Evolutionary conservation across 148 eudicot species (phyloP).

Genomic region (Heliosperma pusillum): DNA sequence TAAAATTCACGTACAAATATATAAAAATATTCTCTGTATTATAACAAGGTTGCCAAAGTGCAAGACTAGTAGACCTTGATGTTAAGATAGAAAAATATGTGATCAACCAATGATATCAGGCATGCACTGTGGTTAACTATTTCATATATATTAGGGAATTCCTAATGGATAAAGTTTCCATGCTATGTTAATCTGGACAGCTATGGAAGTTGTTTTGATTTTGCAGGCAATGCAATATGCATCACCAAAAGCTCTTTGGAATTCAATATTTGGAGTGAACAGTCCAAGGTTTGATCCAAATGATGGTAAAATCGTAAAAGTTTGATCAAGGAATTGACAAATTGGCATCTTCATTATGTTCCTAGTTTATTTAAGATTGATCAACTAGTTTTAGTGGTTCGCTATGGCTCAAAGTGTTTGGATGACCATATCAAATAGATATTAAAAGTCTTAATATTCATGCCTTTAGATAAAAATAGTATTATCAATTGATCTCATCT

Average conservation of each 20-base stretch:
- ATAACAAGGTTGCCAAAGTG: too few relatives aligned
- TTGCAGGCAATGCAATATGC: constrained; percentile 98
- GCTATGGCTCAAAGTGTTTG: not conserved
- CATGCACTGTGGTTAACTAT: constrained; percentile 10
- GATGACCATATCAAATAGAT: not conserved
- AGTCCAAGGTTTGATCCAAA: constrained; percentile 49
- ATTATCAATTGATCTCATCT: not conserved
- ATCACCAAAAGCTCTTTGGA: constrained; percentile 97
- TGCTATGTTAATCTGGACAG: constrained; percentile 28
- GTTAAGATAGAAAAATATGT: not conserved
- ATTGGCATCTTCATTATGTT: not conserved
- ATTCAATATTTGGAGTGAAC: constrained; percentile 58
- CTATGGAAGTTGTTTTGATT: constrained; percentile 43
- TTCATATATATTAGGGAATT: not conserved
- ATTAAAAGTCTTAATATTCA: not conserved
- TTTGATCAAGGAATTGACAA: not conserved
- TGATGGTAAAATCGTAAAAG: constrained; percentile 51
- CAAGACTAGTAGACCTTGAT: not conserved
- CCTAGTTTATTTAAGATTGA: not conserved
- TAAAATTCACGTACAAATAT: not conserved
- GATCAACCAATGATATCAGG: constrained; percentile 7
- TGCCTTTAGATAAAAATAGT: not conserved
- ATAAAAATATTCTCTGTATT: not conserved
- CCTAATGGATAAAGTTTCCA: not conserved
- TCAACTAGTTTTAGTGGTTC: not conserved